Percentiles rank a stretch among this genome's conserved stretches.
phyloP scores from a whole-genome alignment of 352 stramenopile genomes.

The Phytopythium aichiense region DNA sequence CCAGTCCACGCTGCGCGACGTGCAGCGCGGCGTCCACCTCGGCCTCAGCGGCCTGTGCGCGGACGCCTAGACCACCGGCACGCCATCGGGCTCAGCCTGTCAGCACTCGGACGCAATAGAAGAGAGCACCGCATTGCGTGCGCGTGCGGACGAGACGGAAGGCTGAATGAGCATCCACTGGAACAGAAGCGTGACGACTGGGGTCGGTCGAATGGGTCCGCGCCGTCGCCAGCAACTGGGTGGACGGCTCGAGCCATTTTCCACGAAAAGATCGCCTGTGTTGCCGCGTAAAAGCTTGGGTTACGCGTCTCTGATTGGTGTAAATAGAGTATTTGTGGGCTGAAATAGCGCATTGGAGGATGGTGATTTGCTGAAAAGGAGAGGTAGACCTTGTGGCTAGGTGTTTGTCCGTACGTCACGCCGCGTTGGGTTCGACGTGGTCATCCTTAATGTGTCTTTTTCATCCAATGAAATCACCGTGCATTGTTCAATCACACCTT shows the following conservation, averaged over 20 bases:
- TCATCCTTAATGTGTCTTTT: neutral
- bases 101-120: too few relatives aligned
- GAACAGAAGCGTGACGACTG: neutral
- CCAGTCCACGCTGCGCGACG: conserved; percentile 45
- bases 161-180: too few relatives aligned
- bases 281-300: neutral
- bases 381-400: neutral
- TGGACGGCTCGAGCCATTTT: neutral
- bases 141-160: neutral
- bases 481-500: neutral
- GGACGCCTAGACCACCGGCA: conserved; percentile 25
- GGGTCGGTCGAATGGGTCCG: neutral
- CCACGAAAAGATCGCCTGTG: neutral
- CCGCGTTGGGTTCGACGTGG: neutral
- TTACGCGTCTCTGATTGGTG: neutral
- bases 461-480: neutral
- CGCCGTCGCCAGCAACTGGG: too few relatives aligned
- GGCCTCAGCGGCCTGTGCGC: conserved; percentile 69
- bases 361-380: neutral
- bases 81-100: too few relatives aligned
- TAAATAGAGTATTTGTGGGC: neutral
- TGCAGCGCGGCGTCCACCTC: conserved; percentile 55
- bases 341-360: neutral
- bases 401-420: neutral
- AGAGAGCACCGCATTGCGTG: too few relatives aligned